Evolutionary conservation across 2,329 filamentous ascomycete species (phyloP), one percentile per base, ranked within the genome.

Genomic region (Decorospora gaudefroyi): DNA sequence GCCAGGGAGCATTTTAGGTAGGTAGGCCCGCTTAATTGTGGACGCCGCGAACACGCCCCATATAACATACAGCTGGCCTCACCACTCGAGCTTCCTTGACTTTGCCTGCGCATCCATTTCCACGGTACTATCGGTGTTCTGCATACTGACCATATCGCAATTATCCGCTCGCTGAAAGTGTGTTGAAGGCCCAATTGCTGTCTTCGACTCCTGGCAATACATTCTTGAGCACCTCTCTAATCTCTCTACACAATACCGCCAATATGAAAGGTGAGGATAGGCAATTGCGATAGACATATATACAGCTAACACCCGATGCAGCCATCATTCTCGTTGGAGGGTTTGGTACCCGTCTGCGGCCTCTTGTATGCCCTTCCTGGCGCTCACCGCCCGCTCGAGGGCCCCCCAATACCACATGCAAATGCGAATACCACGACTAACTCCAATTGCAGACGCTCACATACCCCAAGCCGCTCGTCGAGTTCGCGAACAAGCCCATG

Each of bases 401-500:
- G 51, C 60, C 57, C 56, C 55, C 49, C 60, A 37, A 51, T 47
- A 37, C 16, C 38, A 34, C 16, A 36, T 31, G 35, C 34, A 49
- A n/a, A 40, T 28, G 22, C 28, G 10, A 25, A 48, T 34, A 25
- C 38, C 42, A 30, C 28, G 16, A 55, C 64, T 71, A 47, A 67
- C 52, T 12, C 34, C 50, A 40, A 48, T 41, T 57, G 53, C 52
- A 95, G 90, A 99, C 92, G 64, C 84, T 99, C 69, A 96, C 93
- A 37, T 88, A 96, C 59, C 92, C 92, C 52, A 99, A 97, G 76
- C 92, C 93, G 57, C 82, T 99, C 61, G 93, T 99, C 68, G 92
- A 99, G 77, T 99, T 99, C 69, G 90, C 84, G 70, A 99, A 99
- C 82, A 92, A 93, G 77, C 93, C 91, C 71, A 99, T 99, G 92